Percentiles rank a stretch among this genome's conserved stretches.
Evolutionary conservation across 768 basidiomycete genomes (phyloP).

Genomic region (Lactarius trivialis): DNA sequence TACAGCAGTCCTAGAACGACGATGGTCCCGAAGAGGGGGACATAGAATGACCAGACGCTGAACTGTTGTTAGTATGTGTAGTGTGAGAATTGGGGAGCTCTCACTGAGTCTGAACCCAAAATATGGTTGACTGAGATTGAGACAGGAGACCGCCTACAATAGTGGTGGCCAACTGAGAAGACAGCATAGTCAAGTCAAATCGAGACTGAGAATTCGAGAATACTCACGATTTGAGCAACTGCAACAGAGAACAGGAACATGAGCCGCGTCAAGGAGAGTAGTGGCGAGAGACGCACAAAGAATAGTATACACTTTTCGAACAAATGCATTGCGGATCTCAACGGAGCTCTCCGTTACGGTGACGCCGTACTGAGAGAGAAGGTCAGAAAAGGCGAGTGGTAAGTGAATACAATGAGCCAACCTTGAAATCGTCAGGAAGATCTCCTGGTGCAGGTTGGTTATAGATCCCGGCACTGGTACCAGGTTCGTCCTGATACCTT

Average conservation of each 20-base stretch:
- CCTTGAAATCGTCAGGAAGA: conserved; percentile 92
- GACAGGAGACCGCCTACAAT: conserved; percentile 70
- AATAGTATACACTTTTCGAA: conserved; percentile 88
- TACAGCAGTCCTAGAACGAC: conserved; percentile 74
- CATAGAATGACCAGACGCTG: conserved; percentile 75
- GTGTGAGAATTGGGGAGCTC: conserved; percentile 27
- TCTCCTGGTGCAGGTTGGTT: conserved; percentile 72
- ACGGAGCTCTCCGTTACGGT: conserved; percentile 69
- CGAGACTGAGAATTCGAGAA: background rate
- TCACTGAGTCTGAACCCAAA: conserved; percentile 69
- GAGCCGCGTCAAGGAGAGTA: background rate
- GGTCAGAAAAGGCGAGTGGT: conserved; percentile 19
- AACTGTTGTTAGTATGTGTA: background rate
- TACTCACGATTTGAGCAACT: conserved; percentile 70
- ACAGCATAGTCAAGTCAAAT: conserved; percentile 6
- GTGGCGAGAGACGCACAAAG: conserved; percentile 52
- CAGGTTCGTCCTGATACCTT: conserved; percentile 26
- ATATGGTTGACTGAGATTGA: conserved; percentile 48
- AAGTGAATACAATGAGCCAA: conserved; percentile 28
- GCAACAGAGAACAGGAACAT: background rate
- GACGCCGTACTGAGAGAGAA: conserved; percentile 58
- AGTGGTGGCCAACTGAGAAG: conserved; percentile 57
- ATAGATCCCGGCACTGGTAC: conserved; percentile 46
- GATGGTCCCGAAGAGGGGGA: conserved; percentile 73
- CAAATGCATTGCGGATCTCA: conserved; percentile 78